A percentile compares a stretch with the other conserved stretches of the same genome.
Evolutionary conservation across 441 rosid species (phyloP).

Genomic region (Erodium texanum): DNA sequence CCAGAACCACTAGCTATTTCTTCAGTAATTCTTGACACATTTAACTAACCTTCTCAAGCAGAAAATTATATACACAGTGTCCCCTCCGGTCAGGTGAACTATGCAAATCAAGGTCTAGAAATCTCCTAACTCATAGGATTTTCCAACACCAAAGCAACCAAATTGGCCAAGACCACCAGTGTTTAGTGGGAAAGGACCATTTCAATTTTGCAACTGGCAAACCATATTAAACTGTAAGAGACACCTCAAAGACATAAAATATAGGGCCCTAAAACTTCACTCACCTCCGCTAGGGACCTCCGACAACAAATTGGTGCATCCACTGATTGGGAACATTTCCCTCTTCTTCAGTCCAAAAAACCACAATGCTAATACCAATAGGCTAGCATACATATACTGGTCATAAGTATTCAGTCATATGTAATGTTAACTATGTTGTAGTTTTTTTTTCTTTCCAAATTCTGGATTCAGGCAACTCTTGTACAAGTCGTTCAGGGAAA

Average conservation of each 20-base stretch:
- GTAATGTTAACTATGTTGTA: conserved; percentile 10
- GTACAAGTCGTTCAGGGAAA: conserved; percentile 44
- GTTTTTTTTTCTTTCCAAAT: conserved; percentile 17
- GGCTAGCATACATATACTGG: not conserved
- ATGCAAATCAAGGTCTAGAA: conserved; percentile 5
- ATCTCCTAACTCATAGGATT: conserved; percentile 9
- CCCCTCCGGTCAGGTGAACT: not conserved
- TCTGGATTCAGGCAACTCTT: conserved; percentile 47
- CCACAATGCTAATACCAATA: not conserved
- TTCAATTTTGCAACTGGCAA: conserved; percentile 2
- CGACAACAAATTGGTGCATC: not conserved
- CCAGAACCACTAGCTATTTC: not conserved
- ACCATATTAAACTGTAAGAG: not conserved
- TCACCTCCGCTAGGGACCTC: conserved; percentile 1
- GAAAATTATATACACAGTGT: not conserved
- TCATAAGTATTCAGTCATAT: conserved; percentile 9
- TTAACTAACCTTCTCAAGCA: not conserved
- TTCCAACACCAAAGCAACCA: conserved; percentile 1
- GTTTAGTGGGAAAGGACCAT: conserved; percentile 8
- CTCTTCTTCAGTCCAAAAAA: not conserved
- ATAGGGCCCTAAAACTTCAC: conserved; percentile 3
- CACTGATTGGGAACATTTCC: too few species aligned
- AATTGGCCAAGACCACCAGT: conserved; percentile 4
- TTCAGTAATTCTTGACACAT: not conserved
- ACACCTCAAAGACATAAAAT: conserved; percentile 1